A percentile compares a stretch with the other conserved stretches of the same genome.
Evolutionary conservation across 805 yeast species (phyloP).

Genomic region (Teunomyces barrocoloradensis): DNA sequence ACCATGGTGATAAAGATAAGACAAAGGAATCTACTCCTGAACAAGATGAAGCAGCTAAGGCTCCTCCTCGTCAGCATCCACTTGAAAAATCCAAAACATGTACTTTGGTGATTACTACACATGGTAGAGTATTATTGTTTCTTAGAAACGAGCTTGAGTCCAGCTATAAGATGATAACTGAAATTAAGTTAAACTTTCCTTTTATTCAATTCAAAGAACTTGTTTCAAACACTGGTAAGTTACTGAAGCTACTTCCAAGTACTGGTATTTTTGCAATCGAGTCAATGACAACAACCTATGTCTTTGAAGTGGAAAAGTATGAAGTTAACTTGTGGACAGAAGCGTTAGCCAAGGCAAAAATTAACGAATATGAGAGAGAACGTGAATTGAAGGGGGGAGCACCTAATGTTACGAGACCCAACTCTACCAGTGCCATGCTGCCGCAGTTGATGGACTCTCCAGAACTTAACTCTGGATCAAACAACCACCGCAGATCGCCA

Average conservation of each 20-base stretch:
- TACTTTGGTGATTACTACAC: slow-evolving; percentile 56
- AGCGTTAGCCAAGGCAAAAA: slow-evolving; percentile 36
- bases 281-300: slow-evolving; percentile 52
- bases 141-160: slow-evolving; percentile 39
- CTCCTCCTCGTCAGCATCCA: slow-evolving; percentile 9
- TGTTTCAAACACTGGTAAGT: slow-evolving; percentile 34
- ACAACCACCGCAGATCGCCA: slow-evolving; percentile 5
- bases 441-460: slow-evolving; percentile 26
- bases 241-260: slow-evolving; percentile 32
- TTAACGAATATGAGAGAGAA: slow-evolving; percentile 20
- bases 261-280: slow-evolving; percentile 55
- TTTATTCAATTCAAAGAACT: slow-evolving; percentile 60
- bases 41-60: background rate
- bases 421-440: slow-evolving; percentile 13
- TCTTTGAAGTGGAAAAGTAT: slow-evolving; percentile 52
- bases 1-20: slow-evolving; percentile 5
- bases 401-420: too few relatives aligned
- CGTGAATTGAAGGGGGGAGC: slow-evolving; percentile 5
- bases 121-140: slow-evolving; percentile 62
- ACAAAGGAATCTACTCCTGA: background rate
- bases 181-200: slow-evolving; percentile 52
- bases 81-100: slow-evolving; percentile 44
- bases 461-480: slow-evolving; percentile 9
- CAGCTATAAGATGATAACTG: slow-evolving; percentile 46
- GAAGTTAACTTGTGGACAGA: slow-evolving; percentile 60